These are phyloP conservation scores for Gaultheria prostrata DNA, from an alignment of 148 eudicot genomes.

Conservation along the genomic window DNA sequence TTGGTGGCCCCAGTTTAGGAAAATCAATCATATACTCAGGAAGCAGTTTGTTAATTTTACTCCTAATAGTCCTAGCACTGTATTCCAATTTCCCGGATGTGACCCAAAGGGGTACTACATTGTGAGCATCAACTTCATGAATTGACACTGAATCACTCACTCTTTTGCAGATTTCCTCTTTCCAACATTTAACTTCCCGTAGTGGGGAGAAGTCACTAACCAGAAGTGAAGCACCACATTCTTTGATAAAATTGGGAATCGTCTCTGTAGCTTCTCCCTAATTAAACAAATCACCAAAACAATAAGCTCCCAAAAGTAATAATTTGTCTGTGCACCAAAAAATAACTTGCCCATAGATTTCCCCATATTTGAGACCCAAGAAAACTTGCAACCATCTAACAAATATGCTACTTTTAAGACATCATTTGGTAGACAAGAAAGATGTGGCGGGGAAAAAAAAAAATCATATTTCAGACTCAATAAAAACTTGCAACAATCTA, in stretches of 20 bases:
- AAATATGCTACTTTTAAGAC: not conserved
- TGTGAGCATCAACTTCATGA: constrained; percentile 99
- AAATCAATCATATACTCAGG: constrained; percentile 80
- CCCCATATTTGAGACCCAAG: not conserved
- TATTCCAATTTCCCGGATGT: constrained; percentile 87
- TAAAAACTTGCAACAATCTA: not conserved
- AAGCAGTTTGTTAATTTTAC: constrained; percentile 75
- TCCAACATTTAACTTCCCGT: constrained; percentile 66
- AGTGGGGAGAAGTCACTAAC: constrained; percentile 90
- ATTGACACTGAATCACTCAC: constrained; percentile 60
- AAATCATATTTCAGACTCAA: not conserved
- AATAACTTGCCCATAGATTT: not conserved
- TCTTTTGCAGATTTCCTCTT: constrained; percentile 67
- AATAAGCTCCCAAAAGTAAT: constrained; percentile 9
- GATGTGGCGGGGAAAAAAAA: not conserved
- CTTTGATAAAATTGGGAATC: constrained; percentile 66
- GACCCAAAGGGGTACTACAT: constrained; percentile 90
- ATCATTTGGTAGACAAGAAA: not conserved
- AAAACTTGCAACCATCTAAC: not conserved
- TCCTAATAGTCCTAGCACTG: constrained; percentile 79
- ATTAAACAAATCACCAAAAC: constrained; percentile 6
- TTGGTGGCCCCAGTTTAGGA: constrained; percentile 56
- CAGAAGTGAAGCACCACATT: constrained; percentile 86
- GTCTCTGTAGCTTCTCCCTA: constrained; percentile 93
- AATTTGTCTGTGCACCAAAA: not conserved